Base-by-base conservation (phyloP, 2,329 filamentous ascomycete genomes). In the Samsoniella hepiali region DNA sequence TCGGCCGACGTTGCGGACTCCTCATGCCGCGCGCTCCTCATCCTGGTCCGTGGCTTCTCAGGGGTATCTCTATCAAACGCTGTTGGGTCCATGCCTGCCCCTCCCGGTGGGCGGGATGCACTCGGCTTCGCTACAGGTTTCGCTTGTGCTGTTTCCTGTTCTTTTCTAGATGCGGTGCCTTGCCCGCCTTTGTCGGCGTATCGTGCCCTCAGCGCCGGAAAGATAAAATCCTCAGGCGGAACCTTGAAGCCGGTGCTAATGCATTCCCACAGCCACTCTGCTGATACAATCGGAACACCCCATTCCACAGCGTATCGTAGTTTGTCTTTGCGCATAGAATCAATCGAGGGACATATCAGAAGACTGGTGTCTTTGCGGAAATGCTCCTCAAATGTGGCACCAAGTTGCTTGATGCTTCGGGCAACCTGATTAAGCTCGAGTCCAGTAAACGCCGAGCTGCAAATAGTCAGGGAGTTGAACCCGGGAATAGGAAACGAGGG, bases 351-450 rank as follows among this genome's bases (percentile, higher is more conserved):
- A 72, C 89, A 92, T n/a, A 99, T 76, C 3, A 99, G 79, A 22
- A 98, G 79, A 15, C 89, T 91, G n/a, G 87, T 86, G 40, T 85
- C 83, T 0, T 84, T 78, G 3, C 87, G 89, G 50, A 98, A 84
- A 59, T 87, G 84, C 73, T 97, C 91, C 45, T 91, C 86, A 73
- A 96, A 97, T 13, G 77, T 86, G 11, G 89, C 95, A 8, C 95
- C 93, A 65, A 96, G 82, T 65, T 96, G 83, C 44, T 82, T 82
- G 32, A 96, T 82, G 2, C 89, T 81, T 74, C 91, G 93, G 29
- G 90, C 88, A 38, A 97, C 81, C 74, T 98, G 95, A 67, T 94
- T 82, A 10, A 97, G 82, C 70, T 97, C 92, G 62, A 97, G 88
- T 8, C 91, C 90, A 10, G 84, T 84, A 73, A 98, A 97, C 6